Percentiles rank a stretch among this genome's conserved stretches.
Evolutionary conservation across 2,329 filamentous ascomycete species (phyloP).

Genomic region (Colletotrichum tropicicola): DNA sequence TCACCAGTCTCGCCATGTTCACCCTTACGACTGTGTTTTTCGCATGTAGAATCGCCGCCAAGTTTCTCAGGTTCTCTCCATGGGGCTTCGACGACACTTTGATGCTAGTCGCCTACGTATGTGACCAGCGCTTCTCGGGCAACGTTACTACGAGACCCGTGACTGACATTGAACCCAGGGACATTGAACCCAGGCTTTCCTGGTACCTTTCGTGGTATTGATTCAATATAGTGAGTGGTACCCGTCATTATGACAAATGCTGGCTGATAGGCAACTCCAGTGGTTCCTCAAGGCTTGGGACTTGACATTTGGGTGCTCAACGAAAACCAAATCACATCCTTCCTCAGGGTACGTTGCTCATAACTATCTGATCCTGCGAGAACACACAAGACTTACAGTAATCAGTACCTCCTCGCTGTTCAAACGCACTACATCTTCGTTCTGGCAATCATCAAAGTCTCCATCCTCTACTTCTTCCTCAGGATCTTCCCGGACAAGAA

Average conservation of each 20-base stretch:
- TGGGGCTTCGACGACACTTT: slow-evolving; percentile 6
- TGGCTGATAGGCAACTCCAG: background rate
- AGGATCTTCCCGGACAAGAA: slow-evolving; percentile 41
- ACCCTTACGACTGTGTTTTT: background rate
- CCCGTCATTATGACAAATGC: no score
- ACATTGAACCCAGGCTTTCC: background rate
- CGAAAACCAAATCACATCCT: background rate
- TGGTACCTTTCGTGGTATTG: background rate
- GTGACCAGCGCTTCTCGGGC: no score
- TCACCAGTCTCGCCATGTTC: slow-evolving; percentile 16
- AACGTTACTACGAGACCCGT: no score
- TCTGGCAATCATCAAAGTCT: slow-evolving; percentile 43
- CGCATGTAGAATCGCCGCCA: background rate
- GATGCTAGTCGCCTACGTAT: background rate
- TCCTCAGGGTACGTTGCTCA: background rate
- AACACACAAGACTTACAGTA: slow-evolving; percentile 35
- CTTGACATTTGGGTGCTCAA: slow-evolving; percentile 57
- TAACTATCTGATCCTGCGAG: slow-evolving; percentile 33
- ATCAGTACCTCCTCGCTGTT: slow-evolving; percentile 42
- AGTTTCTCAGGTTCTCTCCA: background rate
- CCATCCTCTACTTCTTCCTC: slow-evolving; percentile 46
- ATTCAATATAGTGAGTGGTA: slow-evolving; percentile 8
- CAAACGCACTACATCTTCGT: slow-evolving; percentile 45
- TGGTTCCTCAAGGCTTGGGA: slow-evolving; percentile 51
- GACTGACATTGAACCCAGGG: no score